Conservation (phyloP, 1,284 basidiomycete species). For the Apiotrichum veenhuisii region DNA sequence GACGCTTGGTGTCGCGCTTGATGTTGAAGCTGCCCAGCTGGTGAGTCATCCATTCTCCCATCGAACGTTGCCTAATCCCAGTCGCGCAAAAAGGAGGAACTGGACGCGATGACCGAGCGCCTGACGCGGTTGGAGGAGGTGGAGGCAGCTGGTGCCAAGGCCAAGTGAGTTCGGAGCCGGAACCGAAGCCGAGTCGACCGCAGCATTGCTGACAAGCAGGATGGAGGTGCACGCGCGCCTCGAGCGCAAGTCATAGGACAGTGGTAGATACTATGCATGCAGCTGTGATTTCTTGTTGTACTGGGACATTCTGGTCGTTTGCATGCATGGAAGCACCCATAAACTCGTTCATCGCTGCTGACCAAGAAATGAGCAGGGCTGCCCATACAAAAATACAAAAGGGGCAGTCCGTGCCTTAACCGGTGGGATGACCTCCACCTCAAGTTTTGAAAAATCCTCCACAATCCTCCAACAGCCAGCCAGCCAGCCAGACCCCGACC, state of each 20-base stretch:
- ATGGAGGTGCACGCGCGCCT: background rate
- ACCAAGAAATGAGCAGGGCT: no score
- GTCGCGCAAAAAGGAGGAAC: slow-evolving; percentile 13
- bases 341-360: background rate
- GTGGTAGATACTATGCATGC: background rate
- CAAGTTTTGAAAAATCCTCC: slow-evolving; percentile 7
- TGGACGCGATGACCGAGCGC: slow-evolving; percentile 3
- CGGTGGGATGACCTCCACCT: background rate
- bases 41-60: slow-evolving; percentile 17
- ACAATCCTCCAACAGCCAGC: background rate
- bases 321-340: background rate
- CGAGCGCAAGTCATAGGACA: background rate
- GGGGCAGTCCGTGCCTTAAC: no score
- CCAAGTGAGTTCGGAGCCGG: slow-evolving; percentile 1
- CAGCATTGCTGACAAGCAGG: background rate
- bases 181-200: background rate
- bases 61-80: background rate
- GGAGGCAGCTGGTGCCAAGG: background rate
- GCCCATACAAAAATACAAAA: no score
- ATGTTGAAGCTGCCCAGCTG: slow-evolving; percentile 29
- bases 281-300: background rate
- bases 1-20: slow-evolving; percentile 28
- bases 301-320: background rate
- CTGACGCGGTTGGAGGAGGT: slow-evolving; percentile 1
- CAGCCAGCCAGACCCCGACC: no score